Conservation (phyloP, 768 basidiomycete genomes). For the Clitopilus passeckerianus region DNA sequence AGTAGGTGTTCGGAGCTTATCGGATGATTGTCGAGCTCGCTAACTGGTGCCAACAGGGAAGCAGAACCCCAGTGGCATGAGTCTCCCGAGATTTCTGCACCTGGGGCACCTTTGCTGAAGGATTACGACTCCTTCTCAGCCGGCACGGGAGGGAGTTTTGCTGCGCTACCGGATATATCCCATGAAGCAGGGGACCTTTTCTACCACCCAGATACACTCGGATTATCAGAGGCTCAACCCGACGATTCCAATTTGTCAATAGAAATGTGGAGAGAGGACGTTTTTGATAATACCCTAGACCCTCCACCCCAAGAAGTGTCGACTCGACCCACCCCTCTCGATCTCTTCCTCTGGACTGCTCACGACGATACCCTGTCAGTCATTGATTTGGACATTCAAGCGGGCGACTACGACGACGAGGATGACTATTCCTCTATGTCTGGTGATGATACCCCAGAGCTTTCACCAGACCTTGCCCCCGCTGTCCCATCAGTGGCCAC, state of each 20-base stretch:
- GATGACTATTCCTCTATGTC: neutral
- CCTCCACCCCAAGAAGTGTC: neutral
- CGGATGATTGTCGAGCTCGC: neutral
- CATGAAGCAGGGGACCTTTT: constrained; percentile 31
- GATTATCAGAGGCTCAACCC: constrained; percentile 24
- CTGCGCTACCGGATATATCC: constrained; percentile 32
- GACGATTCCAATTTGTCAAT: constrained; percentile 22
- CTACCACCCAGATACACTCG: constrained; percentile 23
- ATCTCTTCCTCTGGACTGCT: neutral
- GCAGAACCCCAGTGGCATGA: constrained; percentile 7
- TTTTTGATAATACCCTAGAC: constrained; percentile 17
- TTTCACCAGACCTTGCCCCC: neutral
- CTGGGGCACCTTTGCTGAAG: constrained; percentile 46
- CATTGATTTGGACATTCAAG: neutral
- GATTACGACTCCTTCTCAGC: constrained; percentile 60
- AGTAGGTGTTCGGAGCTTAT: neutral
- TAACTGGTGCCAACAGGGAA: neutral
- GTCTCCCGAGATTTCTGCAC: constrained; percentile 17
- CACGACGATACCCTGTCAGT: neutral
- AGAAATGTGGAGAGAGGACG: constrained; percentile 39
- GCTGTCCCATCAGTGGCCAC: neutral
- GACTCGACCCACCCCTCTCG: neutral
- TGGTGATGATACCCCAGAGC: neutral
- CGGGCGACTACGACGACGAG: neutral
- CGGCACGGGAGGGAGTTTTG: constrained; percentile 51